A percentile compares a stretch with the other conserved stretches of the same genome.
Evolutionary conservation across 1,139 yeast species (phyloP).

Genomic region (Blastobotrys raffinosifermentans): DNA sequence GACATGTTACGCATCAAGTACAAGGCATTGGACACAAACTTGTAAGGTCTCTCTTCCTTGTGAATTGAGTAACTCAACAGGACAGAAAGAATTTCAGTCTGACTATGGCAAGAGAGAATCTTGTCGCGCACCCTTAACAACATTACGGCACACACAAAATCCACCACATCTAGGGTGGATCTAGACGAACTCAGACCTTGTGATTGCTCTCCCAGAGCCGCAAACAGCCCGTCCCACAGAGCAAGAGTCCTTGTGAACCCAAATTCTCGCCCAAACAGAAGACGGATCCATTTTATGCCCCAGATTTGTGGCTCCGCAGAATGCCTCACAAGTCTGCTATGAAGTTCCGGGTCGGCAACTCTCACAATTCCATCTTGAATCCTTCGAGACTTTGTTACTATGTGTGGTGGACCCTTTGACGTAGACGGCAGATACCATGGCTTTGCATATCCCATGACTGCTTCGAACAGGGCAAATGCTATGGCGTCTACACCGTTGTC

Average conservation of each 20-base stretch:
- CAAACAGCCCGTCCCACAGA: slow-evolving; percentile 37
- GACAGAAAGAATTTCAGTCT: slow-evolving; percentile 26
- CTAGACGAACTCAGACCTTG: slow-evolving; percentile 2
- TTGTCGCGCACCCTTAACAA: slow-evolving; percentile 27
- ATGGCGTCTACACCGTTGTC: slow-evolving; percentile 7
- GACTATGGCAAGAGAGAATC: slow-evolving; percentile 17
- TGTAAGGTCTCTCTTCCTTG: slow-evolving; percentile 17
- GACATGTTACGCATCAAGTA: slow-evolving; percentile 25
- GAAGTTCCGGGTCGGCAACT: slow-evolving; percentile 35
- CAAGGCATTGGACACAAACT: slow-evolving; percentile 28
- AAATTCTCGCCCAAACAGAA: slow-evolving; percentile 48
- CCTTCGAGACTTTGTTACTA: slow-evolving; percentile 26
- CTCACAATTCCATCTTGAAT: slow-evolving; percentile 35
- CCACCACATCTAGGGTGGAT: slow-evolving; percentile 28
- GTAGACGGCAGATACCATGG: slow-evolving; percentile 27
- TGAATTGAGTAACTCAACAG: slow-evolving; percentile 26
- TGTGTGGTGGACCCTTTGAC: slow-evolving; percentile 21
- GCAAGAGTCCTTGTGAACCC: slow-evolving; percentile 25
- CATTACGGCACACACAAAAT: slow-evolving; percentile 32
- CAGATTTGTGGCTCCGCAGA: slow-evolving; percentile 54
- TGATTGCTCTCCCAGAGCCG: slow-evolving; percentile 19
- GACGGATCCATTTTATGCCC: slow-evolving; percentile 52
- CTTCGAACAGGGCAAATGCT: slow-evolving; percentile 28
- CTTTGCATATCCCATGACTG: slow-evolving; percentile 29
- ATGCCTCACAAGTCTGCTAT: slow-evolving; percentile 35